Evolutionary conservation across 176 grass and related monocot species (phyloP), one percentile per base, ranked within the genome.

Genomic region (Juncus effusus): DNA sequence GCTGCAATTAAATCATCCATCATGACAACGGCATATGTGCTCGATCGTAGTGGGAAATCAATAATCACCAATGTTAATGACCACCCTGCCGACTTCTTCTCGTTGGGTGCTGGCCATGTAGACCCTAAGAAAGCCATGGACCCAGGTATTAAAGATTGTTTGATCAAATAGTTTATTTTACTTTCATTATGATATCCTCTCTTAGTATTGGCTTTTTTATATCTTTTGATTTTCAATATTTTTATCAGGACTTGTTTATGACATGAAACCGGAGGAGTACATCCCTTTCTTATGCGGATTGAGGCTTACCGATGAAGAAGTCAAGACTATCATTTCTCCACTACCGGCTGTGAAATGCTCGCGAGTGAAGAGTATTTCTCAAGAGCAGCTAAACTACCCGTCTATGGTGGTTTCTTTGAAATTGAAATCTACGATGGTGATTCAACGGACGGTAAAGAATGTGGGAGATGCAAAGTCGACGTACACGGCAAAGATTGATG

Each of bases 1-100:
- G 70, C 70, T 2, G 55, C 55, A 41, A 67, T 67, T 14, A 78
- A 69, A 42, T 69, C 76, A 4, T 63, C 63, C 2, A 79, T 71
- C 14, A 70, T 79, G 65, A 79, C 76, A 3, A 70, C 65, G 3
- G 76, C 65, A 4, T 10, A 11, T 42, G 4, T 13, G 0, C 4
- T 7, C 3, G 74, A 36, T 42, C 52, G 56, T n/a, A 38, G 16
- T 5, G 62, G 74, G 3, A 56, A 59, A 3, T 11, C 3, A 6
- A 70, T 28, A 1, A 62, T 51, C 8, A 61, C 0, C 50, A 5
- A 36, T 3, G 39, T 60, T 4, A 49, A 7, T 0, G 7, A 7
- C 13, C 10, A 10, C 3, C 56, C 11, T 8, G 76, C 56, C 6
- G 40, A 6, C 65, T 47, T 54, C 12, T 71, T 53, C 64, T 5